Base-by-base conservation (phyloP, 73 alveolate genomes). In the Uronychia setigera region DNA sequence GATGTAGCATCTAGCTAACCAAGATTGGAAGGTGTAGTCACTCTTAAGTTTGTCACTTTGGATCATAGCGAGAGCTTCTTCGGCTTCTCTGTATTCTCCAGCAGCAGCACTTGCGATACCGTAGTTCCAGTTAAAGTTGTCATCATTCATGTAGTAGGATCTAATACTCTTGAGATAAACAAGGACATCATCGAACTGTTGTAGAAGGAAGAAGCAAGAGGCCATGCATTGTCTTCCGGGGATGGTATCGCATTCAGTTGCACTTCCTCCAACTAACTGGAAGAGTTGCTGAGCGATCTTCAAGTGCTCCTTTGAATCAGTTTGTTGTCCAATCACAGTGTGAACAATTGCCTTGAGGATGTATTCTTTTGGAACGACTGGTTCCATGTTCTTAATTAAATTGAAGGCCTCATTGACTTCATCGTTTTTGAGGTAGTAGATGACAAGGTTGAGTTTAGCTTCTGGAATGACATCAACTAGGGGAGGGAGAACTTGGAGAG, bases 181-280 rank as follows among this genome's bases (percentile, higher is more conserved):
- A 58, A 95, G 82, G 78, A 94, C 98, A 88, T 93, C 98, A 79
- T 93, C 98, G 84, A 86, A 94, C 82, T 93, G 88, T 78, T 93
- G 88, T 31, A 95, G 96, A 74, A 97, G 81, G 89, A 97, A 97
- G 97, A 98, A 98, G 90, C 99, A 98, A 29, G 99, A 96, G 26
- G 99, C 99, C 99, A 97, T 98, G 91, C 99, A 97, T 87, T 97
- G 96, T 78, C 99, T 85, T 13, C 99, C 99, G 35, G 99, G 99
- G 59, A 98, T 98, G 35, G 99, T 98, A 91, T 98, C 99, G 79
- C 99, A 98, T 92, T 98, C 99, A 29, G 98, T 95, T 11, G 99
- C 98, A 1, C 98, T 85, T 19, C 99, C 99, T 19, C 99, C 99
- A 59, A 98, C 99, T 81, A 94, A 82, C 87, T 98, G 98, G 95